Evolutionary conservation across 331 rosid genomes (phyloP).

Genomic region (Prunus yedoensis): DNA sequence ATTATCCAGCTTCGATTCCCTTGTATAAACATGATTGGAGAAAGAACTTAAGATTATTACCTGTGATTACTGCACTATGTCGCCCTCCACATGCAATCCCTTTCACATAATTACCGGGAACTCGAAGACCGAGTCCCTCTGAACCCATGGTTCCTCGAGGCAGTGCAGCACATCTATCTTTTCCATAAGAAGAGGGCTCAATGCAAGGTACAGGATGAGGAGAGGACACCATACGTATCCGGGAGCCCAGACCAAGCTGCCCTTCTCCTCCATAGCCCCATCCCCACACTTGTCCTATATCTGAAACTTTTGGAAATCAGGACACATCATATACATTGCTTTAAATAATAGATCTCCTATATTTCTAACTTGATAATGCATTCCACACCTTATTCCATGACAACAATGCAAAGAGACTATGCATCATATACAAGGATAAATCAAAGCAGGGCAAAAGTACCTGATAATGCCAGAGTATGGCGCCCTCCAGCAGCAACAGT

Average conservation of each 20-base stretch:
- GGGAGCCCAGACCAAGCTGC: slow-evolving; percentile 96
- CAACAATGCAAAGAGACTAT: slow-evolving; percentile 10
- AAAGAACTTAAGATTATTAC: slow-evolving; percentile 23
- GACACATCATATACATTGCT: slow-evolving; percentile 25
- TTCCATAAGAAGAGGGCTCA: slow-evolving; percentile 64
- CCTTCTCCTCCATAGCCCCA: slow-evolving; percentile 99
- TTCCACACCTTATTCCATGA: slow-evolving; percentile 10
- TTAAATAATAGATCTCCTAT: slow-evolving; percentile 23
- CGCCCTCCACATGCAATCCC: slow-evolving; percentile 96
- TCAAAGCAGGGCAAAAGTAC: slow-evolving; percentile 39
- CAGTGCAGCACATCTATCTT: slow-evolving; percentile 53
- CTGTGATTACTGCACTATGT: slow-evolving; percentile 94
- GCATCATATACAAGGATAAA: slow-evolving; percentile 11
- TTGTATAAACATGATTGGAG: not conserved
- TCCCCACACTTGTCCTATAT: slow-evolving; percentile 98
- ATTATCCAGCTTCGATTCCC: not conserved
- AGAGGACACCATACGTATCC: slow-evolving; percentile 92
- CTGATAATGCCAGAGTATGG: slow-evolving; percentile 84
- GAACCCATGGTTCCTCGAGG: slow-evolving; percentile 55
- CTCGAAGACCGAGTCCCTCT: slow-evolving; percentile 62
- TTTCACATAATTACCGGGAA: slow-evolving; percentile 77
- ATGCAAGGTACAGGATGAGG: slow-evolving; percentile 92
- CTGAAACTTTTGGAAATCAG: slow-evolving; percentile 61
- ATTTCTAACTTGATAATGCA: slow-evolving; percentile 12
- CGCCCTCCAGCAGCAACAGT: slow-evolving; percentile 97